phyloP scores from a whole-genome alignment of 371 early-diverging fungal genomes.

The Dentiscutata heterogama region DNA sequence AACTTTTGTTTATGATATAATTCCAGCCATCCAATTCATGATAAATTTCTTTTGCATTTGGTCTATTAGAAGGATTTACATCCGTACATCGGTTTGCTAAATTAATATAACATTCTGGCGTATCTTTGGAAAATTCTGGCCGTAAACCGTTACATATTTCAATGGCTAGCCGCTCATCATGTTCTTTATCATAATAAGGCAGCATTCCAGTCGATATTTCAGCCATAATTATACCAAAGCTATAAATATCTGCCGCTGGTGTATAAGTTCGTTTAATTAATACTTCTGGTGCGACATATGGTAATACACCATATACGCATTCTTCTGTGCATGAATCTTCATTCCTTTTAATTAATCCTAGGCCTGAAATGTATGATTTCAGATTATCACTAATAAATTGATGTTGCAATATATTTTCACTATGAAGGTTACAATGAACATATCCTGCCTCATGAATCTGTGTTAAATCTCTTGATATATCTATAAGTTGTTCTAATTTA shows the following conservation, averaged over 20 bases:
- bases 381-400: neutral
- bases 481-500: neutral
- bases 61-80: neutral
- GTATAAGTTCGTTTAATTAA: too few relatives aligned
- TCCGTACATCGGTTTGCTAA: neutral
- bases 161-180: neutral
- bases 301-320: too few relatives aligned
- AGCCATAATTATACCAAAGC: too few relatives aligned
- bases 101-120: neutral
- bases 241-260: too few relatives aligned
- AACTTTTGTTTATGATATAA: neutral
- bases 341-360: neutral
- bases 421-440: conserved; percentile 21
- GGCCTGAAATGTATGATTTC: neutral
- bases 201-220: neutral
- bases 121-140: neutral
- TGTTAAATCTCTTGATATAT: neutral
- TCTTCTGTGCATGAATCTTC: neutral
- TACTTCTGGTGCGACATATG: too few relatives aligned
- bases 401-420: conserved; percentile 17
- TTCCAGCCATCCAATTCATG: neutral
- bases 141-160: conserved; percentile 23
- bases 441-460: conserved; percentile 21
- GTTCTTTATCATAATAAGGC: conserved; percentile 43
- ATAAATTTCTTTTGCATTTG: neutral